Conservation (phyloP, 495 filamentous ascomycete species). For the Hypoxylon lienhwacheense region DNA sequence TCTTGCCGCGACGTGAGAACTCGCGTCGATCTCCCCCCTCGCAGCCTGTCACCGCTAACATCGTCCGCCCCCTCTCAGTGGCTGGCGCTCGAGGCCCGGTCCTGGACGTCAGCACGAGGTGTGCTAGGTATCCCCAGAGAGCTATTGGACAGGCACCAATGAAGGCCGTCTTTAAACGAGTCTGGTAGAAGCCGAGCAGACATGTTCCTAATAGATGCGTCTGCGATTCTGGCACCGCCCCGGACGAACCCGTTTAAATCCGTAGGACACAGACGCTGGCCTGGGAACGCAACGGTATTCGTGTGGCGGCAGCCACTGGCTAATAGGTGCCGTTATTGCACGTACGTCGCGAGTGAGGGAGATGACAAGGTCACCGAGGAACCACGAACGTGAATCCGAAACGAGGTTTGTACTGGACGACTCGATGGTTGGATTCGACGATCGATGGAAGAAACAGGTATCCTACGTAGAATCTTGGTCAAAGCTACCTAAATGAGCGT, state of each 20-base stretch:
- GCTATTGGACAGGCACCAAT: constrained; percentile 7
- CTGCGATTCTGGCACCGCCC: background rate
- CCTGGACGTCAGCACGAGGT: background rate
- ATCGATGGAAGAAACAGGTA: too few species aligned
- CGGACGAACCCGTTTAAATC: constrained; percentile 1
- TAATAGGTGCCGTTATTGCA: constrained; percentile 8
- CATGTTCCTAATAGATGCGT: background rate
- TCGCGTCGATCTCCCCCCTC: constrained; percentile 8
- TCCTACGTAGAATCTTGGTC: too few species aligned
- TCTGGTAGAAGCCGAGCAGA: background rate
- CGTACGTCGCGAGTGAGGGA: background rate
- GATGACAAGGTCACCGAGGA: background rate
- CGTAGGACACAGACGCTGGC: constrained; percentile 12
- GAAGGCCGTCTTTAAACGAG: constrained; percentile 15
- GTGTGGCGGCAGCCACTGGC: constrained; percentile 22
- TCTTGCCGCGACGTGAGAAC: constrained; percentile 8
- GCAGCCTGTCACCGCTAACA: background rate
- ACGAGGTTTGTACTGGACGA: too few species aligned
- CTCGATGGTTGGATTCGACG: too few species aligned
- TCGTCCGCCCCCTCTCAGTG: background rate
- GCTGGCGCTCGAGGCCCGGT: background rate
- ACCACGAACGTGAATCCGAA: background rate
- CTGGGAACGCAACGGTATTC: constrained; percentile 8
- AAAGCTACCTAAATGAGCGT: too few species aligned
- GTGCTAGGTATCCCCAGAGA: constrained; percentile 1